Base-by-base conservation (phyloP, 139 green algal species). In the Picochlorum costavermella region DNA sequence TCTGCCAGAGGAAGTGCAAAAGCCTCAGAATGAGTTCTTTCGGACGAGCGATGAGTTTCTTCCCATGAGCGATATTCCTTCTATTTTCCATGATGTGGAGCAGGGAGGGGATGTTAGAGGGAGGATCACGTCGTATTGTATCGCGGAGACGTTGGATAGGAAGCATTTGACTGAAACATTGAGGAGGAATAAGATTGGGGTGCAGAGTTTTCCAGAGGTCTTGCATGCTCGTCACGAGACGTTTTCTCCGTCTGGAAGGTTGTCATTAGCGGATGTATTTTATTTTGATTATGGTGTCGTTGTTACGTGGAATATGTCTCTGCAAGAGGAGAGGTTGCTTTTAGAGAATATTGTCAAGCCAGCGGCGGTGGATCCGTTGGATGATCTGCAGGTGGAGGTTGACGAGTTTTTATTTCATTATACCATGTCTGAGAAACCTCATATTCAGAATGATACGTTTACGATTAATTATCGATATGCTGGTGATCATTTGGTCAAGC, bases 361-460 rank as follows among this genome's bases (percentile, higher is more conserved):
- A 5, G 67, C 30, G n/a, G 50, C 77, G 17, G 57, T 80, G 25
- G 72, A 85, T 46, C 60, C 73, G 6, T 67, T 84, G 53, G 70
- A 70, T 1, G 8, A 49, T 9, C n/a, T 31, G 6, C 68, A 70
- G 29, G 37, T 64, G 12, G 75, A 82, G 45, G 51, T 74, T 16
- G 72, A 80, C 37, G 67, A 79, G 50, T 80, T 81, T 48, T 13
- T 49, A 3, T 88, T 87, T 61, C 67, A 85, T 53, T 86, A 86
- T 67, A 81, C 70, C 11, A 63, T 58, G n/a, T 74, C 57, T 57
- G 73, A 84, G 64, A 76, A 74, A 69, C 80, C 83, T 4, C 70
- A 88, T 65, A 92, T 94, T 61, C 75, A 88, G 70, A 94, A 93
- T 62, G 88, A 95, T 78, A 80, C 72, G 31, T 87, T 95, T 68